Evolutionary conservation across 495 filamentous ascomycete genomes (phyloP), one percentile per base, ranked within the genome.

Genomic region (Amniculicola lignicola): DNA sequence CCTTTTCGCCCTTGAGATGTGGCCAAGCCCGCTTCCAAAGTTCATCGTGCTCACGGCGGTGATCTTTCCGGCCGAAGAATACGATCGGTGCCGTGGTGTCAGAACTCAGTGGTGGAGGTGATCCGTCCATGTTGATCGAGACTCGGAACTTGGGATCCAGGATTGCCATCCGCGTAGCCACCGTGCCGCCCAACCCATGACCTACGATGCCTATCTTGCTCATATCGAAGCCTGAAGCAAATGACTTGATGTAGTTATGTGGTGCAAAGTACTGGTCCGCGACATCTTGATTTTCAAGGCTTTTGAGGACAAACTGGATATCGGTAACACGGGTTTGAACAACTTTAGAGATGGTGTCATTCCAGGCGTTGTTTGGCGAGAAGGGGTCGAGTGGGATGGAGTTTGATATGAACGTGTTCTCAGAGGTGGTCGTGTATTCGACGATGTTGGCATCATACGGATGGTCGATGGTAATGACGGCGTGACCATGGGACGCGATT

Each of bases 391-490:
- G 25, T 19, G 4, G 2, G 24, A 54, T 33, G 36, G 21, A 12
- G 10, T 52, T 24, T 4, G 24, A 4, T 10, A 52, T 18, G 2
- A 37, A 28, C n/a, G n/a, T 37, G 37, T 25, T 43, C 9, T 3
- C 9, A 12, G 6, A 21, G 21, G 29, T 23, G 5, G 3, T 31
- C 7, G 15, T 10, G 18, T 41, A 42, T 16, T 52, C 49, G 36
- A 52, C 36, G 16, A 50, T 50, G 49, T 14, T 41, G 18, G 12
- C 22, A 24, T 52, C 49, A 23, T 23, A 22, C 2, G 51, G 39
- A 22, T 54, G 51, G 27, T 54, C 51, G 24, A 54, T 23, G 6
- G 40, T 44, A 3, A 54, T 15, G 27, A 54, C 51, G 3, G 23
- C 25, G 16, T 44, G 35, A 3, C 39, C 51, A 3, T 35, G 15